A percentile compares a stretch with the other conserved stretches of the same genome.
These are phyloP conservation scores for Coemansia sp. DNA, from an alignment of 192 early-diverging fungal genomes.

Conservation along the genomic window DNA sequence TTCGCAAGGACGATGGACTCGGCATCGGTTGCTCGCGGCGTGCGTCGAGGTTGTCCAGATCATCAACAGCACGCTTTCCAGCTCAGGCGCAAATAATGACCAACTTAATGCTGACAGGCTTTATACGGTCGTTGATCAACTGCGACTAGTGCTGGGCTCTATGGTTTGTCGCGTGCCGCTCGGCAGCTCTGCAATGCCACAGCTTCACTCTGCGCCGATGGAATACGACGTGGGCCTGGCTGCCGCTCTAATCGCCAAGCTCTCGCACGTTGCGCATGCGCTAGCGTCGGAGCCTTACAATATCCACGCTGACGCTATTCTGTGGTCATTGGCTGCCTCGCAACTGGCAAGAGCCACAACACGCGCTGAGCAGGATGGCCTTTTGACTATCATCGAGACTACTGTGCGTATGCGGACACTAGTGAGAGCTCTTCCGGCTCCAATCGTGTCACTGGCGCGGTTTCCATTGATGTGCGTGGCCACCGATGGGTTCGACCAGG, in stretches of 20 bases:
- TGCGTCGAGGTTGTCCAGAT: conserved; percentile 15
- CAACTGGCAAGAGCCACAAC: conserved; percentile 9
- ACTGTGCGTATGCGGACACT: neutral
- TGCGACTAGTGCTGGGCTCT: conserved; percentile 21
- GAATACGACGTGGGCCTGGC: neutral
- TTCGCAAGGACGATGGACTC: conserved; percentile 18
- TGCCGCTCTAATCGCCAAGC: neutral
- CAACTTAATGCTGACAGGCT: conserved; percentile 2
- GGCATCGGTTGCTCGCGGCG: conserved; percentile 4
- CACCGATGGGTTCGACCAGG: conserved; percentile 13
- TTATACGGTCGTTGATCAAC: neutral
- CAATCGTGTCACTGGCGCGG: conserved; percentile 10
- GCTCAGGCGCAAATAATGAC: neutral
- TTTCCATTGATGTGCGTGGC: conserved; percentile 23
- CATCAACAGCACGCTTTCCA: neutral
- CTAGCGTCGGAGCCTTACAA: neutral
- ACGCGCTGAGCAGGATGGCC: conserved; percentile 5
- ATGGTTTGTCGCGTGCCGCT: conserved; percentile 5
- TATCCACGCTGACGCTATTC: neutral
- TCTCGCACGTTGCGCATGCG: neutral
- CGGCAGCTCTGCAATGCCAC: neutral
- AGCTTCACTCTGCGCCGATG: neutral
- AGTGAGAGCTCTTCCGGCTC: neutral
- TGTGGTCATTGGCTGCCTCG: conserved; percentile 11
- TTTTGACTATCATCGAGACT: conserved; percentile 4